A percentile compares a stretch with the other conserved stretches of the same genome.
Evolutionary conservation across 805 yeast species (phyloP).

Genomic region (Suhomyces pyralidae): DNA sequence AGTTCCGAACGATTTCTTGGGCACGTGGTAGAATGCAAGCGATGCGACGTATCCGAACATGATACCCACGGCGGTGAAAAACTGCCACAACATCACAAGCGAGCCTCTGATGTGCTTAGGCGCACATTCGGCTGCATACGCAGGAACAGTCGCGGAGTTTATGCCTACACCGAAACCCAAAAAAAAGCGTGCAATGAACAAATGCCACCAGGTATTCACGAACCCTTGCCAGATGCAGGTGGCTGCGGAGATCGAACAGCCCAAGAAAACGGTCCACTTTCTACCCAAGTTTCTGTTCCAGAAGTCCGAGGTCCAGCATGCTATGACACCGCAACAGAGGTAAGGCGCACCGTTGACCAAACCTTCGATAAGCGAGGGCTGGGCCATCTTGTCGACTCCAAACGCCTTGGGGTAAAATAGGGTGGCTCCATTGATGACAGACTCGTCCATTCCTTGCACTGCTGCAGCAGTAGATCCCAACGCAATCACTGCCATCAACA

Average conservation of each 20-base stretch:
- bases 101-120: slow-evolving; percentile 63
- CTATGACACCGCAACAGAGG: slow-evolving; percentile 52
- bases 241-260: slow-evolving; percentile 55
- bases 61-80: slow-evolving; percentile 70
- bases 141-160: slow-evolving; percentile 66
- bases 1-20: slow-evolving; percentile 41
- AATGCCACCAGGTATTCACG: slow-evolving; percentile 56
- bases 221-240: slow-evolving; percentile 72
- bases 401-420: slow-evolving; percentile 55
- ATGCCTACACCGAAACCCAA: slow-evolving; percentile 67
- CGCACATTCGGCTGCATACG: slow-evolving; percentile 62
- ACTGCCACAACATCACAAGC: slow-evolving; percentile 69
- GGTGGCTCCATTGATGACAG: slow-evolving; percentile 67
- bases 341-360: slow-evolving; percentile 68
- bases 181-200: slow-evolving; percentile 54
- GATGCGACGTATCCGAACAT: slow-evolving; percentile 66
- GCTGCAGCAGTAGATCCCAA: slow-evolving; percentile 67
- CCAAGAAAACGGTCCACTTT: slow-evolving; percentile 57
- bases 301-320: slow-evolving; percentile 60
- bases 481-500: slow-evolving; percentile 53
- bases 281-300: slow-evolving; percentile 55
- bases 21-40: slow-evolving; percentile 57
- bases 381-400: slow-evolving; percentile 42
- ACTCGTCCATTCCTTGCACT: slow-evolving; percentile 75
- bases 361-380: slow-evolving; percentile 47